Conservation (phyloP, 495 filamentous ascomycete species). For the Terfezia boudieri region DNA sequence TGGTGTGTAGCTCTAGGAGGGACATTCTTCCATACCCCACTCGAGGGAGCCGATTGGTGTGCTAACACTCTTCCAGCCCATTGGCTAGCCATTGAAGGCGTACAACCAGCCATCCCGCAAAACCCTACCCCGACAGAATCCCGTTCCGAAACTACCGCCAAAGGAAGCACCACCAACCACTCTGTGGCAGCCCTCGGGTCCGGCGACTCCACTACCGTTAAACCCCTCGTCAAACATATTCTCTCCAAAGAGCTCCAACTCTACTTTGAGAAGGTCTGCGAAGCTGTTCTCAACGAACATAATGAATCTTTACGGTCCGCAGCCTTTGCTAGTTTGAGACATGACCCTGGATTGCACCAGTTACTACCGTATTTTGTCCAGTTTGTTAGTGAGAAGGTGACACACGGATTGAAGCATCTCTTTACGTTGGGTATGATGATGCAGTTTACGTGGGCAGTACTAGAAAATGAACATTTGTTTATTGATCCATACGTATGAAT, state of each 20-base stretch:
- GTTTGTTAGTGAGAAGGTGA: slow-evolving; percentile 85
- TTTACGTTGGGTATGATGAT: slow-evolving; percentile 80
- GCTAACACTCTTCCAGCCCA: slow-evolving; percentile 35
- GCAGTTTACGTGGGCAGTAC: slow-evolving; percentile 59
- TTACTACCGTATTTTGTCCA: slow-evolving; percentile 87
- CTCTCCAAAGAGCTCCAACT: slow-evolving; percentile 84
- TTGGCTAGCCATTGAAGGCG: slow-evolving; percentile 89
- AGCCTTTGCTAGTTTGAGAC: slow-evolving; percentile 53
- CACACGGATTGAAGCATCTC: slow-evolving; percentile 63
- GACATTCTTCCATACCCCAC: not conserved
- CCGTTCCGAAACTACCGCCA: slow-evolving; percentile 63
- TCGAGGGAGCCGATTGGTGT: not conserved
- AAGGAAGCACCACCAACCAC: slow-evolving; percentile 66
- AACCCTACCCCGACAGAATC: slow-evolving; percentile 71
- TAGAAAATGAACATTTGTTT: slow-evolving; percentile 61
- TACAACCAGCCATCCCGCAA: slow-evolving; percentile 84
- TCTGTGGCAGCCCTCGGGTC: slow-evolving; percentile 38
- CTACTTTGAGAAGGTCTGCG: slow-evolving; percentile 89
- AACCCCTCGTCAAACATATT: slow-evolving; percentile 82
- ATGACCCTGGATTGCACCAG: slow-evolving; percentile 84
- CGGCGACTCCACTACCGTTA: slow-evolving; percentile 57
- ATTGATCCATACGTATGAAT: slow-evolving; percentile 58
- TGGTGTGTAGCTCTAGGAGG: slow-evolving; percentile 27
- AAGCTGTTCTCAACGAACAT: slow-evolving; percentile 60
- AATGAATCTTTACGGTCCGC: slow-evolving; percentile 64